Conservation (phyloP, 805 yeast species). For the Myxozyma mucilagina region DNA sequence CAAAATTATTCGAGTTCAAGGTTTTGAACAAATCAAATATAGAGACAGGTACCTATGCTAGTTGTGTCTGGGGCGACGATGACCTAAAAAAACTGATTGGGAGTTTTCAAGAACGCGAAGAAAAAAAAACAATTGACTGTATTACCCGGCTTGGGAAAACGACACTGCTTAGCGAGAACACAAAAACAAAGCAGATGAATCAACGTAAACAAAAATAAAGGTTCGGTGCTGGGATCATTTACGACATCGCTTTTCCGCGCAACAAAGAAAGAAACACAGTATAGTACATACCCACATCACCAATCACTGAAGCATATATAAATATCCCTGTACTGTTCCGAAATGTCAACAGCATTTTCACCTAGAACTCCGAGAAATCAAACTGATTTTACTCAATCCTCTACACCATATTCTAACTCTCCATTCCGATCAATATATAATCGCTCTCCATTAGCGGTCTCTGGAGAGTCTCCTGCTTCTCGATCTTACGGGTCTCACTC, state of each 20-base stretch:
- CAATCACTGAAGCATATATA: too few relatives aligned
- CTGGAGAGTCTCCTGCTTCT: background rate
- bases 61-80: too few relatives aligned
- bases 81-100: background rate
- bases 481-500: background rate
- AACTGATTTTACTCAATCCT: background rate
- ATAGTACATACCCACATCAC: background rate
- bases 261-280: background rate
- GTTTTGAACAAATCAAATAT: too few relatives aligned
- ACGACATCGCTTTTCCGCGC: too few relatives aligned
- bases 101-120: background rate
- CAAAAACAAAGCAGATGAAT: too few relatives aligned
- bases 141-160: background rate
- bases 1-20: too few relatives aligned
- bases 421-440: slow-evolving; percentile 29
- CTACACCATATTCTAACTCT: slow-evolving; percentile 13
- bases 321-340: background rate
- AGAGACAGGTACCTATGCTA: too few relatives aligned
- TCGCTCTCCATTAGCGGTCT: slow-evolving; percentile 13
- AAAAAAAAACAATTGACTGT: background rate
- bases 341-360: background rate
- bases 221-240: too few relatives aligned
- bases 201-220: too few relatives aligned
- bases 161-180: too few relatives aligned
- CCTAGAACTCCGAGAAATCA: slow-evolving; percentile 3